These are phyloP conservation scores for Phoma sp. DNA, from an alignment of 2,329 filamentous ascomycete genomes.

Conservation along the genomic window DNA sequence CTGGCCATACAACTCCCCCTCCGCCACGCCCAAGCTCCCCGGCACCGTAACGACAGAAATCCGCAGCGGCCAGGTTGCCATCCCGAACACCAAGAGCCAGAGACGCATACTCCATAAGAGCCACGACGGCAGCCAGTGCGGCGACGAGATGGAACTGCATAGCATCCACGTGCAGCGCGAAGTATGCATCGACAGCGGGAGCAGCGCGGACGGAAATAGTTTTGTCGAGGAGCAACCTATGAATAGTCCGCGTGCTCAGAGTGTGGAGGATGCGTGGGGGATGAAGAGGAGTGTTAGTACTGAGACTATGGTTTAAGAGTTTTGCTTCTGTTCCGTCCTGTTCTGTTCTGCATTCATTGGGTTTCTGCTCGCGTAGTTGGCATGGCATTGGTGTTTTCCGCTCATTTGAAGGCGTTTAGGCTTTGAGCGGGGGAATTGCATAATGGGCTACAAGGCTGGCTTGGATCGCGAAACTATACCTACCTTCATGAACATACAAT, in stretches of 20 bases:
- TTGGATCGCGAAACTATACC: too few relatives aligned
- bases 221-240: not conserved
- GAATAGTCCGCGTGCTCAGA: conserved; percentile 1
- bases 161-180: conserved; percentile 22
- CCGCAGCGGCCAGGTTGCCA: not conserved
- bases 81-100: not conserved
- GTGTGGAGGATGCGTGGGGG: conserved; percentile 3
- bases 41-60: conserved; percentile 17
- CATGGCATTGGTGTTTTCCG: too few relatives aligned
- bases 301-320: conserved; percentile 16
- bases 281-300: conserved; percentile 9
- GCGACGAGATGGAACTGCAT: conserved; percentile 25
- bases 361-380: too few relatives aligned
- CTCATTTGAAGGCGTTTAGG: too few relatives aligned
- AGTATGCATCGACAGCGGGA: not conserved
- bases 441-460: too few relatives aligned
- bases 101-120: not conserved
- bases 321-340: not conserved
- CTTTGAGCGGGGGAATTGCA: too few relatives aligned
- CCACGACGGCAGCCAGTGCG: conserved; percentile 2
- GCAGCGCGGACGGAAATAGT: not conserved
- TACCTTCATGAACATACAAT: too few relatives aligned
- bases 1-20: not conserved
- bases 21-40: not conserved
- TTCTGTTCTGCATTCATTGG: not conserved